Conservation (phyloP, 306 rosid species). For the Corylus avellana region DNA sequence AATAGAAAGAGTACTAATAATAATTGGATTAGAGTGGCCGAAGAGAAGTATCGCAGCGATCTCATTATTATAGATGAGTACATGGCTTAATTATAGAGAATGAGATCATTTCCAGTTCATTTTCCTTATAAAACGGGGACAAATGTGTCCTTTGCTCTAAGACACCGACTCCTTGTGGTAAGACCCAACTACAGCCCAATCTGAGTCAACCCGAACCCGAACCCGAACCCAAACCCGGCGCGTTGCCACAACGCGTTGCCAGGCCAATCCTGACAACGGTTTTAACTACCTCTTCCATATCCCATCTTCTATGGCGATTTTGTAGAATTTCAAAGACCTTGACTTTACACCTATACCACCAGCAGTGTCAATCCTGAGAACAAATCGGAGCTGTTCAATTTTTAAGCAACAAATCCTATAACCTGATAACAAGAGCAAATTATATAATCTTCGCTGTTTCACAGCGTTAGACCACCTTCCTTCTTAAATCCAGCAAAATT, state of each 20-base stretch:
- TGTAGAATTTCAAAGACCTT: background rate
- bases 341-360: background rate
- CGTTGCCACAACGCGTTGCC: background rate
- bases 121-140: no score
- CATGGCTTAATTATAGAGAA: no score
- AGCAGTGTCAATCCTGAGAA: background rate
- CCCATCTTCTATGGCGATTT: constrained; percentile 6
- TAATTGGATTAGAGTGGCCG: no score
- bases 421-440: background rate
- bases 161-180: no score
- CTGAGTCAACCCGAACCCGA: background rate
- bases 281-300: constrained; percentile 15
- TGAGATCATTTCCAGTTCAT: no score
- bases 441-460: background rate
- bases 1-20: no score
- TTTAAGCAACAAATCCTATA: background rate
- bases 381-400: background rate
- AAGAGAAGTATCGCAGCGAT: no score
- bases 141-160: no score
- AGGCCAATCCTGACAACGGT: constrained; percentile 18
- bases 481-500: background rate
- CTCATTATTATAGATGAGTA: no score
- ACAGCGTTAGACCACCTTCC: background rate
- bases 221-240: background rate
- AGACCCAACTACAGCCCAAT: background rate